A percentile compares a stretch with the other conserved stretches of the same genome.
These are phyloP conservation scores for Claviceps sp. DNA, from an alignment of 2,329 filamentous ascomycete genomes.

Conservation along the genomic window DNA sequence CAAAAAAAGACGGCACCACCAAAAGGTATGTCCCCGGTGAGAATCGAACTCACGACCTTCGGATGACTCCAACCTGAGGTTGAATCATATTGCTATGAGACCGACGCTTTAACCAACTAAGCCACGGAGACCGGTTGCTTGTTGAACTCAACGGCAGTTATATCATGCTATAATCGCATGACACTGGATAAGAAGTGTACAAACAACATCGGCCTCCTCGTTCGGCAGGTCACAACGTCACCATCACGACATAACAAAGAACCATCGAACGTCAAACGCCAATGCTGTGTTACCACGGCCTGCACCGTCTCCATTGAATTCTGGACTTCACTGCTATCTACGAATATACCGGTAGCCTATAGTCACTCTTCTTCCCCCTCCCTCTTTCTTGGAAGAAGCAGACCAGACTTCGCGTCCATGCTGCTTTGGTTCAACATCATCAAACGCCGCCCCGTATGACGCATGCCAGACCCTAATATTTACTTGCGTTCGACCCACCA, in stretches of 20 bases:
- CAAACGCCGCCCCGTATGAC: too few species aligned
- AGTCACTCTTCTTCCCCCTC: not conserved
- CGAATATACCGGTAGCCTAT: too few species aligned
- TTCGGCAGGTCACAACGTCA: too few species aligned
- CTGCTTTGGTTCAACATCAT: not conserved
- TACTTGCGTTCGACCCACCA: too few species aligned
- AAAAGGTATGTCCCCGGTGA: slow-evolving; percentile 25
- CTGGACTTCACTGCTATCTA: not conserved
- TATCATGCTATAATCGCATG: fast-evolving
- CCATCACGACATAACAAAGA: too few species aligned
- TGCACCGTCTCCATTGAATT: not conserved
- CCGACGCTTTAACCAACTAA: slow-evolving; percentile 26
- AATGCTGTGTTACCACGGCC: not conserved
- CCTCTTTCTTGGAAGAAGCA: not conserved
- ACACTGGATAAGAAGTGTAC: not conserved
- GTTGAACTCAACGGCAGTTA: fast-evolving
- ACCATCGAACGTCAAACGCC: too few species aligned
- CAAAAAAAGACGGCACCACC: not conserved
- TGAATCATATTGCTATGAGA: slow-evolving; percentile 13
- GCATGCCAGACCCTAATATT: too few species aligned
- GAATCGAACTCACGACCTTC: slow-evolving; percentile 36
- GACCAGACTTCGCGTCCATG: not conserved
- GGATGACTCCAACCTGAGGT: slow-evolving; percentile 16
- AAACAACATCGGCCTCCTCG: not conserved
- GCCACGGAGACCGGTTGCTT: slow-evolving; percentile 15